A percentile compares a stretch with the other conserved stretches of the same genome.
These are phyloP conservation scores for Sisymbrium altissimum DNA, from an alignment of 345 rosid species.

Conservation along the genomic window DNA sequence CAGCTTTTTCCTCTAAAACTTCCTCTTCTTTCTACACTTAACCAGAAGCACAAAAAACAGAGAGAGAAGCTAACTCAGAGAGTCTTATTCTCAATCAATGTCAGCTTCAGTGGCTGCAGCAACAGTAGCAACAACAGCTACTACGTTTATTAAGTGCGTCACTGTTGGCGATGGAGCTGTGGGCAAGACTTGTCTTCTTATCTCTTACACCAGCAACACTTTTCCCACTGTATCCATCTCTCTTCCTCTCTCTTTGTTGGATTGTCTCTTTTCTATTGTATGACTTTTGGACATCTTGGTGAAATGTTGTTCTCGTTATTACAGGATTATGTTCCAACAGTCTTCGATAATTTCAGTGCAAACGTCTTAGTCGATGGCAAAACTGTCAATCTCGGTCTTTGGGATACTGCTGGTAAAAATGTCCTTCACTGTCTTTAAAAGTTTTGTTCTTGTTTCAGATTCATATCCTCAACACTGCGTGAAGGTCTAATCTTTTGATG, in stretches of 20 bases:
- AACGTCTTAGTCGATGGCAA: slow-evolving; percentile 70
- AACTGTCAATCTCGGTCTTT: slow-evolving; percentile 70
- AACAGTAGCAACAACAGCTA: slow-evolving; percentile 17
- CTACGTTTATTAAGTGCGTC: slow-evolving; percentile 35
- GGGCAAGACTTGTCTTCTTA: slow-evolving; percentile 38
- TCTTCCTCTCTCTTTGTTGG: slow-evolving; percentile 8
- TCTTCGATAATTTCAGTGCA: slow-evolving; percentile 81
- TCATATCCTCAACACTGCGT: not conserved
- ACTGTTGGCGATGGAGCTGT: slow-evolving; percentile 44
- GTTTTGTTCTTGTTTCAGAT: not conserved
- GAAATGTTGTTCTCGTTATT: slow-evolving; percentile 7
- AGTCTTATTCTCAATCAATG: slow-evolving; percentile 15
- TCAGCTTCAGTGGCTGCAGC: slow-evolving; percentile 28
- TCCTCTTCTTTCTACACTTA: slow-evolving; percentile 15
- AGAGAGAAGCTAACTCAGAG: not conserved
- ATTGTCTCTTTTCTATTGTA: not conserved
- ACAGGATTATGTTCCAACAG: slow-evolving; percentile 63
- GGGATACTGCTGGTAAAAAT: slow-evolving; percentile 77
- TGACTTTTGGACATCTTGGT: not conserved
- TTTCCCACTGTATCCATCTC: slow-evolving; percentile 31
- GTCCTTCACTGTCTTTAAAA: not conserved
- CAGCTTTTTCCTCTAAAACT: slow-evolving; percentile 16
- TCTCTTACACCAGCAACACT: slow-evolving; percentile 38
- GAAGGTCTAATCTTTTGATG: not conserved
- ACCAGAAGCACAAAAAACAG: slow-evolving; percentile 16